Base-by-base conservation (phyloP, 1,284 basidiomycete species). In the Rhizoctonia solani region DNA sequence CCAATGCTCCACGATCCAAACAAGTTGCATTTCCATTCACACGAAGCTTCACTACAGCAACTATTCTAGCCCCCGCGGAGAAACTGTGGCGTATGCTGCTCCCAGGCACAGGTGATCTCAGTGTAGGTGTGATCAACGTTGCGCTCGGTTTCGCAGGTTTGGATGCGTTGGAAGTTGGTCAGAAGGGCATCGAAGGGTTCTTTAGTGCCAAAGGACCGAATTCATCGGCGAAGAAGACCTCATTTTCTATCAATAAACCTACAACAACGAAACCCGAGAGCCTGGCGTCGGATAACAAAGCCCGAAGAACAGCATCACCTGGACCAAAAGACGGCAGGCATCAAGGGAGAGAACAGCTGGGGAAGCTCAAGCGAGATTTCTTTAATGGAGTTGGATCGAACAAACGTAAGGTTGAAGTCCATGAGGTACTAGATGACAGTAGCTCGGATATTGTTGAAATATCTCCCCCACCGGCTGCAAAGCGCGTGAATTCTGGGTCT, bases 21-120 rank as follows among this genome's bases (percentile, higher is more conserved):
- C 95, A 98, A 78, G 83, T 84, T 0, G 80, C 89, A 0, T 96
- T 97, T 74, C 93, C 93, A 0, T 95, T 90, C 75, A 83, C 83
- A 5, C 81, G 82, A 16, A 84, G 88, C 52, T 79, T 90, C n/a
- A 87, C 84, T 0, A 86, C 92, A 6, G 92, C 93, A 71, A 79
- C 86, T 68, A 90, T 99, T 69, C 83, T 88, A 14, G 80, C 84
- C n/a, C 85, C 86, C 42, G 95, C 87, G 1, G 84, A 92, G 72
- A 90, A 87, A 75, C 82, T 99, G 1, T 94, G 95, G 90, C 89
- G 88, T 70, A 95, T 98, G 69, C 82, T 94, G 13, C 82, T 91
- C 5, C 82, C 83, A 4, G 67, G 65, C 13, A 69, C 69, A 32
- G 76, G 78, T 2, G 74, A 73, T 0, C 54, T 52, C 6, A 72